These are phyloP conservation scores for Ophiostoma quercus DNA, from an alignment of 2,329 filamentous ascomycete genomes.

Conservation along the genomic window DNA sequence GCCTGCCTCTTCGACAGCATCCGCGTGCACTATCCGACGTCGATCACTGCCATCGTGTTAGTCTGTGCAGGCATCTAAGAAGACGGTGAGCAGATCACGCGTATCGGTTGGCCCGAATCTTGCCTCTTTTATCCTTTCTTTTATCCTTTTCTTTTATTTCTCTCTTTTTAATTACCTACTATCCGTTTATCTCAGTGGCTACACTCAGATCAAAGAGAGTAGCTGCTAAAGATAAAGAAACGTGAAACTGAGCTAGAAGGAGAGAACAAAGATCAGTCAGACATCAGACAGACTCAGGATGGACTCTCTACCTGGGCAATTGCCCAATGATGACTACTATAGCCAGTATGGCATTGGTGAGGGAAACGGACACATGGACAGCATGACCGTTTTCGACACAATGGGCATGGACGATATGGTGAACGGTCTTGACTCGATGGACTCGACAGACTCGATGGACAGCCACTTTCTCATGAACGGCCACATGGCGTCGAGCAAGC, in stretches of 20 bases:
- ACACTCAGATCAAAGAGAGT: not conserved
- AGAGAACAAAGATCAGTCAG: conserved; percentile 7
- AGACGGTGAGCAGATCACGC: conserved; percentile 8
- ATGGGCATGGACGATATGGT: not conserved
- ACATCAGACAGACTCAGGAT: not conserved
- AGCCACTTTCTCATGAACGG: conserved; percentile 6
- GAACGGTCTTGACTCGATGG: not conserved
- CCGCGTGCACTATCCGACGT: conserved; percentile 5
- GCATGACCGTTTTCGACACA: conserved; percentile 5
- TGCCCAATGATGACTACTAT: conserved; percentile 7
- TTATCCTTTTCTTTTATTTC: not conserved
- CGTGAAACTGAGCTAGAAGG: not conserved
- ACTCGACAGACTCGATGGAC: not conserved
- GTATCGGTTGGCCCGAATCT: not conserved
- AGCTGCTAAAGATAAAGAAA: not conserved
- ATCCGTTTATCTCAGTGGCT: not conserved
- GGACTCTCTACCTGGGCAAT: conserved; percentile 4
- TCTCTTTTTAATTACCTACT: not conserved
- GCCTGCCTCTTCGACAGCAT: conserved; percentile 4
- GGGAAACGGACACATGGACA: not conserved
- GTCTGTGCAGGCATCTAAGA: conserved; percentile 2
- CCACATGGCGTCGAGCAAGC: not conserved
- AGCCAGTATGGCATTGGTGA: conserved; percentile 2
- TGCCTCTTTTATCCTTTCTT: not conserved
- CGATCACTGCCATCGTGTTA: conserved; percentile 2